Evolutionary conservation across 352 stramenopile genomes (phyloP).

Genomic region (Pythium dissotocum): DNA sequence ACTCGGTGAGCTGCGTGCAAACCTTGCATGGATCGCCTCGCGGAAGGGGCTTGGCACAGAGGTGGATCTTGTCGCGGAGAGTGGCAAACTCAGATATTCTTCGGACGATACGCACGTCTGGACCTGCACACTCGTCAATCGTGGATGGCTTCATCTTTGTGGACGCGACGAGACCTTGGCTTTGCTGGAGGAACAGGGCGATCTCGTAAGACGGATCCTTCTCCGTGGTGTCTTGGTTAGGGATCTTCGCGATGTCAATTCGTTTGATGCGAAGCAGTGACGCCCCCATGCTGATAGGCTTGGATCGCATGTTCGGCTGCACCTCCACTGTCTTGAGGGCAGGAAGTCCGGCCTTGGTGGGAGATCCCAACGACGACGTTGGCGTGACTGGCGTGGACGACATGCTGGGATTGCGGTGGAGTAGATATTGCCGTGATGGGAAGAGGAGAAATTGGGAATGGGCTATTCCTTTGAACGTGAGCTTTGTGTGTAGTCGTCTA

Average conservation of each 20-base stretch:
- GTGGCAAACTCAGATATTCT: neutral
- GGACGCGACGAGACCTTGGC: neutral
- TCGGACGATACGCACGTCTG: neutral
- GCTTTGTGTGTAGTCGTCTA: too few relatives aligned
- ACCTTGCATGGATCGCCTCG: neutral
- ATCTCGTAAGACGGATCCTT: constrained; percentile 9
- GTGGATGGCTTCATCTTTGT: neutral
- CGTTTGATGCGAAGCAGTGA: constrained; percentile 1
- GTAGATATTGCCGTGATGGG: neutral
- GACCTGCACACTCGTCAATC: neutral
- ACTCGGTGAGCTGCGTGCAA: neutral
- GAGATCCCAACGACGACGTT: neutral
- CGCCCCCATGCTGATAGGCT: neutral
- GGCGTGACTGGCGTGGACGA: neutral
- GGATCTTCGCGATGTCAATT: neutral
- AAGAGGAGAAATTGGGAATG: neutral
- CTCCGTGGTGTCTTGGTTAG: neutral
- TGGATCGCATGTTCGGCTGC: neutral
- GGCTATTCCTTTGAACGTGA: neutral
- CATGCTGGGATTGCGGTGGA: neutral
- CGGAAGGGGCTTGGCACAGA: neutral
- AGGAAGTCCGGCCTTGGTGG: neutral
- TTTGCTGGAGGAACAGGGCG: constrained; percentile 1
- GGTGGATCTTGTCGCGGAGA: neutral
- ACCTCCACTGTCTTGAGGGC: neutral